Evolutionary conservation across 257 asterid genomes (phyloP).

Genomic region (Anisodus acutangulus): DNA sequence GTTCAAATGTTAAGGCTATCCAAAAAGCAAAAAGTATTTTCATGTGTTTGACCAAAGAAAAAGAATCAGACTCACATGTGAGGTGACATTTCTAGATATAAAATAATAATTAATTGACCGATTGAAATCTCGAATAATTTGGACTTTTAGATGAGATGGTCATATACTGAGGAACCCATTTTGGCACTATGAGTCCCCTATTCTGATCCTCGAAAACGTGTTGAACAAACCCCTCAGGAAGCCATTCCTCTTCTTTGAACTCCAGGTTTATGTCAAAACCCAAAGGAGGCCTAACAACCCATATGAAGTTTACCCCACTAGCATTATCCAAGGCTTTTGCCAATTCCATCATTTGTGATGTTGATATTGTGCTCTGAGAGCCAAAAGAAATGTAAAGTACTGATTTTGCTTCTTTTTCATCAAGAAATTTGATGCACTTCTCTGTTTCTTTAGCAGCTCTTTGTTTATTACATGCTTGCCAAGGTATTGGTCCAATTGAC

Average conservation of each 20-base stretch:
- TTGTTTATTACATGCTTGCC: slow-evolving; percentile 30
- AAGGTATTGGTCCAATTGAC: slow-evolving; percentile 40
- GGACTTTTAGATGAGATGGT: not conserved
- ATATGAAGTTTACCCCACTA: slow-evolving; percentile 39
- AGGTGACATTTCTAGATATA: not conserved
- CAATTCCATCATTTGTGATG: slow-evolving; percentile 38
- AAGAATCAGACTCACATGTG: not conserved
- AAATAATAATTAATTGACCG: not conserved
- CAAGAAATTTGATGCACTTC: slow-evolving; percentile 45
- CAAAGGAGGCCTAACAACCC: slow-evolving; percentile 50
- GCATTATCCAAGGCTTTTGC: slow-evolving; percentile 44
- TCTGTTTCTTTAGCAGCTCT: slow-evolving; percentile 33
- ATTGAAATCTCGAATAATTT: not conserved
- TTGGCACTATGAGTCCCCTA: slow-evolving; percentile 45
- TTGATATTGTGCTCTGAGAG: slow-evolving; percentile 45
- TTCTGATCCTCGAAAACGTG: slow-evolving; percentile 35
- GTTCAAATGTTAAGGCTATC: not conserved
- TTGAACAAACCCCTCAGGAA: slow-evolving; percentile 59
- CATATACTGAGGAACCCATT: slow-evolving; percentile 50
- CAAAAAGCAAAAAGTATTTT: not conserved
- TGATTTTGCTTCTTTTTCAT: slow-evolving; percentile 37
- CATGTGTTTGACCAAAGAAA: not conserved
- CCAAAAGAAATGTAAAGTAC: slow-evolving; percentile 54
- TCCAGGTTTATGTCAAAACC: slow-evolving; percentile 51
- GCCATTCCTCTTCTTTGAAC: slow-evolving; percentile 58